These are phyloP conservation scores for Tricholoma bakamatsutake DNA, from an alignment of 768 basidiomycete genomes.

Conservation along the genomic window DNA sequence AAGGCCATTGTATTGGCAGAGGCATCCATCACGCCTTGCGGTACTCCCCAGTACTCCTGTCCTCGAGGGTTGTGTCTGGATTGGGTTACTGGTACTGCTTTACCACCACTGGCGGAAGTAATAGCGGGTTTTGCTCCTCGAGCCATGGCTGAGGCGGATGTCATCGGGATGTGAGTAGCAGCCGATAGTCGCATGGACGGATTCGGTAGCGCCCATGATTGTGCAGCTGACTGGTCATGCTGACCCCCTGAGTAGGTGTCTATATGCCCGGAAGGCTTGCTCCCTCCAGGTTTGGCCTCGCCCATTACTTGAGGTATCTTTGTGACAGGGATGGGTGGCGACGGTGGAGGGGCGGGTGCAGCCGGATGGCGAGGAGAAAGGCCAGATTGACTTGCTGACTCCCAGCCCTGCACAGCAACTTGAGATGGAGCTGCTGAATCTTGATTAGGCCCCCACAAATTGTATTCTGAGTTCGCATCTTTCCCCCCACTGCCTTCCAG, in stretches of 20 bases:
- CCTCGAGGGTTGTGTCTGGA: not conserved
- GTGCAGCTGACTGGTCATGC: conserved; percentile 17
- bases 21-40: not conserved
- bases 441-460: conserved; percentile 3
- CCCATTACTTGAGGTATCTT: not conserved
- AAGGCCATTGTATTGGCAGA: conserved; percentile 1
- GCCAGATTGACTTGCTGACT: conserved; percentile 11
- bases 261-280: not conserved
- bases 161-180: conserved; percentile 4
- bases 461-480: conserved; percentile 8
- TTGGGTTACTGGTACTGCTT: not conserved
- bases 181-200: conserved; percentile 8
- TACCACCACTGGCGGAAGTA: not conserved
- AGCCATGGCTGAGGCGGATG: conserved; percentile 14
- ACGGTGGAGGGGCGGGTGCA: not conserved
- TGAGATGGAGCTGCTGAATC: conserved; percentile 1
- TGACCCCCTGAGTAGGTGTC: conserved; percentile 3
- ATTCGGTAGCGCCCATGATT: conserved; percentile 10
- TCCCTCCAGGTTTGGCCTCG: not conserved
- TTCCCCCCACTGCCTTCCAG: not conserved
- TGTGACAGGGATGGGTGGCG: conserved; percentile 7
- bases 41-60: not conserved
- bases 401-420: conserved; percentile 10
- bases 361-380: conserved; percentile 4
- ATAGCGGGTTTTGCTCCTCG: conserved; percentile 8